Evolutionary conservation across 2,329 filamentous ascomycete genomes (phyloP).

Genomic region (Hypoxylon sp.): DNA sequence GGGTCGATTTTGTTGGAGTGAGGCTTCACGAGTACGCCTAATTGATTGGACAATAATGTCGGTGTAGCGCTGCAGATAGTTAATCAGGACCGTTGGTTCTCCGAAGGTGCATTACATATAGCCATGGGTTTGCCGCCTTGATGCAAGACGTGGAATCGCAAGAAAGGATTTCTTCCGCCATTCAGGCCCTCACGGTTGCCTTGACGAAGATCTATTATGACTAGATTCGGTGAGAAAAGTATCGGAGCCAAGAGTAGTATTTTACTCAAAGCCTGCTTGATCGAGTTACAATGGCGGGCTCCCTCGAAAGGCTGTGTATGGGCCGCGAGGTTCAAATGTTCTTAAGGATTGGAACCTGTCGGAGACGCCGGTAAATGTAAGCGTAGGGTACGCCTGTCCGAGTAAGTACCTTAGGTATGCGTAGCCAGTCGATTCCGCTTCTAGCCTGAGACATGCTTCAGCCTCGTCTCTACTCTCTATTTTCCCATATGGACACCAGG

Average conservation of each 20-base stretch:
- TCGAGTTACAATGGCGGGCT: conserved; percentile 17
- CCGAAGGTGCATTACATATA: conserved; percentile 31
- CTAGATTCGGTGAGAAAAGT: conserved; percentile 26
- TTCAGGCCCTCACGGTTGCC: neutral
- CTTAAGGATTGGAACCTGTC: neutral
- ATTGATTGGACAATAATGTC: conserved; percentile 41
- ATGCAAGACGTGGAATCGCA: conserved; percentile 17
- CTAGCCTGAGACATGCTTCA: conserved; percentile 21
- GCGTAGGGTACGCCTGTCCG: conserved; percentile 5
- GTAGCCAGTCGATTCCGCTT: conserved; percentile 13
- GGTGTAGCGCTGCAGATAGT: conserved; percentile 40
- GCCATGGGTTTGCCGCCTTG: conserved; percentile 13
- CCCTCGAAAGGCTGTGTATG: conserved; percentile 8
- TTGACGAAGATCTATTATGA: conserved; percentile 2
- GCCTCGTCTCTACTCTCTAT: conserved; percentile 28
- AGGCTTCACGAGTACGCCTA: conserved; percentile 32
- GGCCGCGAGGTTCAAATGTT: conserved; percentile 17
- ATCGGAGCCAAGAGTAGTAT: conserved; percentile 15
- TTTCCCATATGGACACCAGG: neutral
- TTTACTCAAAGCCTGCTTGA: conserved; percentile 22
- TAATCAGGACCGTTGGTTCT: conserved; percentile 20
- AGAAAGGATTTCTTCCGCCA: conserved; percentile 20
- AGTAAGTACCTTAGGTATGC: conserved; percentile 2
- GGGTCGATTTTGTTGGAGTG: conserved; percentile 38
- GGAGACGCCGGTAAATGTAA: conserved; percentile 15